A percentile compares a stretch with the other conserved stretches of the same genome.
These are phyloP conservation scores for Trypanosoma cruzi DNA, from an alignment of 208 protist genomes.

Conservation along the genomic window DNA sequence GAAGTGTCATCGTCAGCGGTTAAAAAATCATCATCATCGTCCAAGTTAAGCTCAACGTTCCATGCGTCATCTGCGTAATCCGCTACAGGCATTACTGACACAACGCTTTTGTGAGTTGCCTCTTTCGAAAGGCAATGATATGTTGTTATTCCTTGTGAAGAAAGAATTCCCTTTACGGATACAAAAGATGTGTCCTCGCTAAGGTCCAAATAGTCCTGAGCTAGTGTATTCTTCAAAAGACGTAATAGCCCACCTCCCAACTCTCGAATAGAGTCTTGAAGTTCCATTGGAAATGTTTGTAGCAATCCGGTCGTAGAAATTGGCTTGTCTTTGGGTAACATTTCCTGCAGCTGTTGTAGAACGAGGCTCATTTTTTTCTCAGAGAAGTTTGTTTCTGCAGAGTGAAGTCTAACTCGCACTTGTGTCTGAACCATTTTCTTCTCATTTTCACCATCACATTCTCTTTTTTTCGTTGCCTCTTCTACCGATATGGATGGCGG, in stretches of 20 bases:
- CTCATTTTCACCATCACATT: background rate
- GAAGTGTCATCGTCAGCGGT: background rate
- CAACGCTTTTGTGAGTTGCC: background rate
- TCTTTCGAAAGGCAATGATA: conserved; percentile 6
- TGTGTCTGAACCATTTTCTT: too few species aligned
- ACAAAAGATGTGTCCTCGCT: conserved; percentile 25
- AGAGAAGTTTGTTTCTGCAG: background rate
- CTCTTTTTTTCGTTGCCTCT: background rate
- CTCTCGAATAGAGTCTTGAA: conserved; percentile 26
- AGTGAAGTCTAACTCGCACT: conserved; percentile 4
- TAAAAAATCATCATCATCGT: conserved; percentile 26
- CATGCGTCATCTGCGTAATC: conserved; percentile 33
- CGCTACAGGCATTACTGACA: conserved; percentile 8
- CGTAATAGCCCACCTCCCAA: conserved; percentile 37
- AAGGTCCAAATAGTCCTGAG: conserved; percentile 27
- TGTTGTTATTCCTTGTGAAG: background rate
- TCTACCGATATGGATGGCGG: background rate
- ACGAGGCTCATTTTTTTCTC: background rate
- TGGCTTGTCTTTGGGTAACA: conserved; percentile 12
- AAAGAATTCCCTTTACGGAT: conserved; percentile 17
- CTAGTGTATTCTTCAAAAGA: conserved; percentile 36
- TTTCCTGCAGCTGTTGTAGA: conserved; percentile 10
- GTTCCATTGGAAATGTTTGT: conserved; percentile 25
- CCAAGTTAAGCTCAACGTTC: conserved; percentile 50
- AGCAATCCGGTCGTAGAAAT: conserved; percentile 35